Evolutionary conservation across 371 early-diverging fungal genomes (phyloP).

Genomic region (Apophysomyces trapeziformis): DNA sequence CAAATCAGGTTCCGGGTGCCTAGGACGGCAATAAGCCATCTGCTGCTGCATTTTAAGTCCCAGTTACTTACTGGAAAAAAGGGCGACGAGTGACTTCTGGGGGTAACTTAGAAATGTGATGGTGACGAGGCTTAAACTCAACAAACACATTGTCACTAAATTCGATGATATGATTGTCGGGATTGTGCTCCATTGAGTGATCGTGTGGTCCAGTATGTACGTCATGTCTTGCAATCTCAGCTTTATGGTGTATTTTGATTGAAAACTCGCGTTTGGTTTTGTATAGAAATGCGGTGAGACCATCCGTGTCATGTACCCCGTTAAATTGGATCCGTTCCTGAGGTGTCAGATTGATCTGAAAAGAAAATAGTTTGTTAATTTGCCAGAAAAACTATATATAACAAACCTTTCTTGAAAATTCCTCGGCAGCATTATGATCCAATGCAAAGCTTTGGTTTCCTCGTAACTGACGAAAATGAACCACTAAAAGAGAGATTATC

Average conservation of each 20-base stretch:
- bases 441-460: slow-evolving; percentile 51
- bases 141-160: slow-evolving; percentile 49
- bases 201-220: background rate
- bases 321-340: slow-evolving; percentile 54
- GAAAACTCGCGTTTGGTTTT: slow-evolving; percentile 59
- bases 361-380: slow-evolving; percentile 1
- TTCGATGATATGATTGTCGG: slow-evolving; percentile 40
- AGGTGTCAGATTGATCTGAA: slow-evolving; percentile 44
- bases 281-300: slow-evolving; percentile 56
- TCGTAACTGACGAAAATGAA: slow-evolving; percentile 50
- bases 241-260: slow-evolving; percentile 54
- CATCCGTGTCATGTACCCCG: slow-evolving; percentile 60
- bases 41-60: background rate
- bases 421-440: slow-evolving; percentile 37
- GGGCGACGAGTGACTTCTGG: slow-evolving; percentile 40
- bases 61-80: slow-evolving; percentile 44
- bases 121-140: slow-evolving; percentile 46
- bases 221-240: slow-evolving; percentile 31
- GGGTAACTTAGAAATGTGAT: slow-evolving; percentile 17
- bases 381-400: background rate
- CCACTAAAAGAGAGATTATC: slow-evolving; percentile 22
- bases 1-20: slow-evolving; percentile 51
- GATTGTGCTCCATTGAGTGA: slow-evolving; percentile 27
- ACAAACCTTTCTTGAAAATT: slow-evolving; percentile 36
- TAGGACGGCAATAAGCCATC: slow-evolving; percentile 1